Conservation (phyloP, 2,329 filamentous ascomycete species). For the Plenodomus biglobosus region DNA sequence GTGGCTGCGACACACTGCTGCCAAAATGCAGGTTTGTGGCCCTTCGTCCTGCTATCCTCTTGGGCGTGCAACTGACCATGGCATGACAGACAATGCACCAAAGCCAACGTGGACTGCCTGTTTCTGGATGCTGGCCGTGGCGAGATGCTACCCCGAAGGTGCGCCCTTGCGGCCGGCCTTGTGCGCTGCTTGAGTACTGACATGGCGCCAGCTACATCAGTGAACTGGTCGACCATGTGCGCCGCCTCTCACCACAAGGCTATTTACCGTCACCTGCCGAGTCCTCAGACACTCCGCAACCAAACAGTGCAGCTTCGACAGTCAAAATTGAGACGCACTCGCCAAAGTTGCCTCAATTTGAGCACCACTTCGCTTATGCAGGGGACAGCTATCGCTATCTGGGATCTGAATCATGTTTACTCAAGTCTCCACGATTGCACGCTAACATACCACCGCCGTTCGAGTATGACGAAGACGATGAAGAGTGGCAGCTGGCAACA, state of each 20-base stretch:
- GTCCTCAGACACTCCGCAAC: slow-evolving; percentile 16
- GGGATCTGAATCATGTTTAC: slow-evolving; percentile 37
- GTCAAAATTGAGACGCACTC: slow-evolving; percentile 17
- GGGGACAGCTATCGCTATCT: slow-evolving; percentile 40
- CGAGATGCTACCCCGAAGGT: slow-evolving; percentile 36
- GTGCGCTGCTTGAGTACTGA: slow-evolving; percentile 8
- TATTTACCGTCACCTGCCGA: slow-evolving; percentile 22
- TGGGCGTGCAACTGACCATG: slow-evolving; percentile 6
- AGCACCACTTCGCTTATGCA: slow-evolving; percentile 41
- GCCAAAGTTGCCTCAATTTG: slow-evolving; percentile 23
- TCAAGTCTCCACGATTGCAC: slow-evolving; percentile 35
- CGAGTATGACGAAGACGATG: slow-evolving; percentile 23
- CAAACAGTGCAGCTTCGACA: slow-evolving; percentile 4
- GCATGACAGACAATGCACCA: slow-evolving; percentile 38
- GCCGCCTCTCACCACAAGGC: slow-evolving; percentile 20
- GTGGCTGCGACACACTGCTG: slow-evolving; percentile 41
- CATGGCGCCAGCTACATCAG: slow-evolving; percentile 36
- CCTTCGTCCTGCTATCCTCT: slow-evolving; percentile 1
- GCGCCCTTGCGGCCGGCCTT: slow-evolving; percentile 2
- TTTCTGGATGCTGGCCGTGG: slow-evolving; percentile 41
- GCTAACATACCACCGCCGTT: slow-evolving; percentile 18
- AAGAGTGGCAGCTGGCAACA: slow-evolving; percentile 27
- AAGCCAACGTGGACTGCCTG: slow-evolving; percentile 39
- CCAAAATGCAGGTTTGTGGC: slow-evolving; percentile 36
- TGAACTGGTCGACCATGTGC: slow-evolving; percentile 41